Evolutionary conservation across 257 asterid species (phyloP).

Genomic region (Penstemon davidsonii): DNA sequence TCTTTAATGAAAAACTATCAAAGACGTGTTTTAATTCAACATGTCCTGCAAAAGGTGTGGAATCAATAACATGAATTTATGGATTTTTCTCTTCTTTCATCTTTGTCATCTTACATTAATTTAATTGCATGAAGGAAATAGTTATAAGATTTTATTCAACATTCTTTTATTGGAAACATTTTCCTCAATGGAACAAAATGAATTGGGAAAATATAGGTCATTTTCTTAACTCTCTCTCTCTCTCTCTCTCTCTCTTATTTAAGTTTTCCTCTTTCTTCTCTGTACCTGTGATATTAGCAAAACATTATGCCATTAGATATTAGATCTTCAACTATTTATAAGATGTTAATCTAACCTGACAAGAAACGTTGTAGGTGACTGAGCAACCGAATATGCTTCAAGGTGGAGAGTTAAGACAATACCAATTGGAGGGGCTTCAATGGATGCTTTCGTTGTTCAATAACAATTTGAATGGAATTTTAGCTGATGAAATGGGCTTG

Average conservation of each 20-base stretch:
- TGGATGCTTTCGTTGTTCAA: slow-evolving; percentile 98
- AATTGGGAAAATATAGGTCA: neutral
- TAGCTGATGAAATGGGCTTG: slow-evolving; percentile 99
- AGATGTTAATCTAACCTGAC: slow-evolving; percentile 29
- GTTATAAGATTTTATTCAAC: slow-evolving; percentile 2
- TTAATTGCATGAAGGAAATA: slow-evolving; percentile 6
- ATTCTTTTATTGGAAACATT: slow-evolving; percentile 12
- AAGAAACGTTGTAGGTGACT: slow-evolving; percentile 58
- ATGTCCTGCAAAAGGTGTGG: neutral
- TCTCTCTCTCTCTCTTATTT: neutral
- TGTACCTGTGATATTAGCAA: neutral
- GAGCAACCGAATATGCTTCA: slow-evolving; percentile 99
- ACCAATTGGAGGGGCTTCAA: slow-evolving; percentile 98
- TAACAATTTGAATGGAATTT: slow-evolving; percentile 92
- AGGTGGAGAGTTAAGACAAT: slow-evolving; percentile 92
- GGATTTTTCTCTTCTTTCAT: neutral
- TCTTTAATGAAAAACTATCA: neutral
- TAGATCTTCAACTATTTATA: slow-evolving; percentile 1
- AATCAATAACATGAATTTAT: neutral
- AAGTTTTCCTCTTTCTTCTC: neutral
- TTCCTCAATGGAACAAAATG: neutral
- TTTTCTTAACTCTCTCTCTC: neutral
- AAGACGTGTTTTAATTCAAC: slow-evolving; percentile 9
- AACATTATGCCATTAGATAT: neutral
- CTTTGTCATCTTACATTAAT: neutral